Conservation (phyloP, 2,329 filamentous ascomycete species). For the Fusarium sp. region DNA sequence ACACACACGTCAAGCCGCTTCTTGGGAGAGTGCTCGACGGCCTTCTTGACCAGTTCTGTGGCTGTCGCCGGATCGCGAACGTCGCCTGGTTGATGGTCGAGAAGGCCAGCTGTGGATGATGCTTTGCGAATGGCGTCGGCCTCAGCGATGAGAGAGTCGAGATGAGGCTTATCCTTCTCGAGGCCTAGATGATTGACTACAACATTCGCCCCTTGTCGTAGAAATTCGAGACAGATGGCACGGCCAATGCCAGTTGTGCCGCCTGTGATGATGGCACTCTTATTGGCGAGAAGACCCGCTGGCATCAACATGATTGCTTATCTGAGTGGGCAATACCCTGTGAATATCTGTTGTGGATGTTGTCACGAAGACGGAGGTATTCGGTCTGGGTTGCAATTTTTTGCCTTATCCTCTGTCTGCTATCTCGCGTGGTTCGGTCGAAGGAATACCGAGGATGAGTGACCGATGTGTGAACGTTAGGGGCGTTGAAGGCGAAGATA, state of each 20-base stretch:
- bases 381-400: background rate
- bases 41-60: constrained; percentile 70
- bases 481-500: background rate
- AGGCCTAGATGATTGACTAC: constrained; percentile 82
- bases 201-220: constrained; percentile 80
- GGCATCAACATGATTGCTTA: constrained; percentile 53
- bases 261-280: constrained; percentile 87
- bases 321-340: background rate
- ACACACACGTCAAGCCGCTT: constrained; percentile 80
- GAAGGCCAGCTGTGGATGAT: constrained; percentile 59
- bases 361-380: background rate
- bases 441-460: constrained; percentile 1
- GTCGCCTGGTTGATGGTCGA: constrained; percentile 80
- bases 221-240: constrained; percentile 83
- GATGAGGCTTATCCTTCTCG: constrained; percentile 60
- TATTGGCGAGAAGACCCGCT: constrained; percentile 71
- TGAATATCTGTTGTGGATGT: background rate
- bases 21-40: constrained; percentile 62
- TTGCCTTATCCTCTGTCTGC: background rate
- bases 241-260: constrained; percentile 88
- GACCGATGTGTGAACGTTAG: background rate
- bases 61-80: constrained; percentile 80
- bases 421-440: background rate
- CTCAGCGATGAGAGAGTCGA: constrained; percentile 63
- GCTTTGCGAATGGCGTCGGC: constrained; percentile 57